A percentile compares a stretch with the other conserved stretches of the same genome.
phyloP scores from a whole-genome alignment of 2,329 filamentous ascomycete genomes.

The Neofusicoccum laricinum region DNA sequence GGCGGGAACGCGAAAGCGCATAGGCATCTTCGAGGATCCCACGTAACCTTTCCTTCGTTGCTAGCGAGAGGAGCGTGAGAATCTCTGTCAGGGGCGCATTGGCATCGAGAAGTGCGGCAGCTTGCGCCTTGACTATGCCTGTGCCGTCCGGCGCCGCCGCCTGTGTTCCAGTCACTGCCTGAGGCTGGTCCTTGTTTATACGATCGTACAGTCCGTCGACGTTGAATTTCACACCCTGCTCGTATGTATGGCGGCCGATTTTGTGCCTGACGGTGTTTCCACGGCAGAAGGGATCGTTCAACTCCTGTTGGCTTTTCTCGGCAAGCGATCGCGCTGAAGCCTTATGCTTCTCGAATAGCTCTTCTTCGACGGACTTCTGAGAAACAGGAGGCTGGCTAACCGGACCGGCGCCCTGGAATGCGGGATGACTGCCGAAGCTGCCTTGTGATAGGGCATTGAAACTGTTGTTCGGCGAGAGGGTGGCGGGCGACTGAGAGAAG shows the following conservation, averaged over 20 bases:
- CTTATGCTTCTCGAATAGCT: conserved; percentile 64
- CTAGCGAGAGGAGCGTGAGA: conserved; percentile 76
- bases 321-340: conserved; percentile 62
- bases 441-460: conserved; percentile 46
- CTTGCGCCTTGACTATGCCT: conserved; percentile 54
- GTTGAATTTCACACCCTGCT: conserved; percentile 58
- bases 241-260: conserved; percentile 56
- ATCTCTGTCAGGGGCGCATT: conserved; percentile 78
- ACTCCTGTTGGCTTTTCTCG: conserved; percentile 62
- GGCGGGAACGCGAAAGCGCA: conserved; percentile 66
- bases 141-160: conserved; percentile 58
- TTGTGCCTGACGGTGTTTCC: conserved; percentile 57
- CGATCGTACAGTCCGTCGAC: conserved; percentile 52
- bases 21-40: conserved; percentile 75
- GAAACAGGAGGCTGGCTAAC: conserved; percentile 58
- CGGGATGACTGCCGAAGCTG: conserved; percentile 30
- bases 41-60: conserved; percentile 74
- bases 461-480: conserved; percentile 41
- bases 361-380: conserved; percentile 64
- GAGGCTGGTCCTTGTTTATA: conserved; percentile 28
- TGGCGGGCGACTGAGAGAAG: conserved; percentile 28
- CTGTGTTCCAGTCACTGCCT: conserved; percentile 20
- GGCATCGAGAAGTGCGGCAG: conserved; percentile 63
- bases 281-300: conserved; percentile 70
- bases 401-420: conserved; percentile 38